Conservation (phyloP, 2,329 filamentous ascomycete species). For the Pseudocercospora cruenta region DNA sequence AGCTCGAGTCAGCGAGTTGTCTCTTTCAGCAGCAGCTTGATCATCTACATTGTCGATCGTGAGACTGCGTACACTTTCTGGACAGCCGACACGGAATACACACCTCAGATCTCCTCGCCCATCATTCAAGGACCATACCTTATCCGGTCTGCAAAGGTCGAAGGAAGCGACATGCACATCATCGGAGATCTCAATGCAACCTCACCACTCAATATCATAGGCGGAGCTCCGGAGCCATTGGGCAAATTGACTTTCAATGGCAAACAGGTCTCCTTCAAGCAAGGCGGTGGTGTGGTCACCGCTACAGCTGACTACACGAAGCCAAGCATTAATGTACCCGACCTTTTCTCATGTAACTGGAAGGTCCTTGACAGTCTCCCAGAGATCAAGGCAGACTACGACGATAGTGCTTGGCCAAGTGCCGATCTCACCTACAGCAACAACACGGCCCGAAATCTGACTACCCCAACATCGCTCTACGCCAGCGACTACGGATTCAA, state of each 20-base stretch:
- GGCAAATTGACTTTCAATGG: slow-evolving; percentile 67
- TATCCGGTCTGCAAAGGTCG: slow-evolving; percentile 60
- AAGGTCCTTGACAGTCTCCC: slow-evolving; percentile 72
- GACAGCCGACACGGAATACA: slow-evolving; percentile 57
- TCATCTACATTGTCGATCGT: slow-evolving; percentile 64
- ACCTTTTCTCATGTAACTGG: slow-evolving; percentile 65
- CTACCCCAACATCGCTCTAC: slow-evolving; percentile 68
- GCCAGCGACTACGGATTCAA: slow-evolving; percentile 75
- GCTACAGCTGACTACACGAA: slow-evolving; percentile 55
- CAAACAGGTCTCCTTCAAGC: slow-evolving; percentile 40
- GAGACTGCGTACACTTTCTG: slow-evolving; percentile 71
- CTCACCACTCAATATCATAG: slow-evolving; percentile 68
- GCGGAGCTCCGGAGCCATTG: slow-evolving; percentile 57
- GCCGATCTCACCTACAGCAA: slow-evolving; percentile 63
- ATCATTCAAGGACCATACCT: slow-evolving; percentile 69
- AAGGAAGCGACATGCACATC: slow-evolving; percentile 62
- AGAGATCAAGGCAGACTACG: slow-evolving; percentile 66
- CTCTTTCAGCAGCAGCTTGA: slow-evolving; percentile 53
- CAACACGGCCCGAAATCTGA: slow-evolving; percentile 61
- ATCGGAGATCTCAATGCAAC: slow-evolving; percentile 74
- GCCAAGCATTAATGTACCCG: slow-evolving; percentile 59
- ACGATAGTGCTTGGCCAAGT: slow-evolving; percentile 68
- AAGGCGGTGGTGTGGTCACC: slow-evolving; percentile 51
- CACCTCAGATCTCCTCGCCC: slow-evolving; percentile 43
- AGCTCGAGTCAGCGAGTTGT: slow-evolving; percentile 58